Percentiles rank a stretch among this genome's conserved stretches.
These are phyloP conservation scores for Scedosporium aurantiacum DNA, from an alignment of 2,329 filamentous ascomycete species.

Conservation along the genomic window DNA sequence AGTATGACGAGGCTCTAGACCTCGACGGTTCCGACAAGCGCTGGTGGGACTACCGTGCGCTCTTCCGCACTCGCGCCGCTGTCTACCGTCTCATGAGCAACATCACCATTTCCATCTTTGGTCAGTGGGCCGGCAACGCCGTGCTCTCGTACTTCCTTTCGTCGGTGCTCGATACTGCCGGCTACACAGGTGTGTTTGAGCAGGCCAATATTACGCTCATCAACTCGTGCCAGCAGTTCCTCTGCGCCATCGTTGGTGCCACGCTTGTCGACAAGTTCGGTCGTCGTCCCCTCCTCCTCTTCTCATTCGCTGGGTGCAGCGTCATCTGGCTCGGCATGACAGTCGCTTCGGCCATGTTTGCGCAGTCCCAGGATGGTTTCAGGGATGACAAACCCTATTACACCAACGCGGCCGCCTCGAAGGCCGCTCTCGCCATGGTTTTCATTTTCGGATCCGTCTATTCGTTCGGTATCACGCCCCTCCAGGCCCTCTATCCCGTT, in stretches of 20 bases:
- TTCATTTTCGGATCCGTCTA: constrained; percentile 44
- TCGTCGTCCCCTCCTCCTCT: constrained; percentile 40
- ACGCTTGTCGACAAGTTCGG: constrained; percentile 37
- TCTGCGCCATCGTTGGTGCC: constrained; percentile 37
- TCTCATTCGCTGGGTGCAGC: constrained; percentile 35
- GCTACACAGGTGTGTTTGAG: constrained; percentile 25
- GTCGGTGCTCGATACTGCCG: constrained; percentile 38
- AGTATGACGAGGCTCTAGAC: constrained; percentile 31
- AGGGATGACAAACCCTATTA: constrained; percentile 14
- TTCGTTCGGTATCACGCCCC: constrained; percentile 28
- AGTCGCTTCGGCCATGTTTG: constrained; percentile 28
- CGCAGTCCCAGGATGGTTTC: constrained; percentile 18
- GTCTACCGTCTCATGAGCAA: constrained; percentile 30
- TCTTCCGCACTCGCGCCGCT: constrained; percentile 28
- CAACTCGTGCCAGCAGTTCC: constrained; percentile 38
- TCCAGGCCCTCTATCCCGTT: constrained; percentile 35
- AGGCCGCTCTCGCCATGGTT: constrained; percentile 38
- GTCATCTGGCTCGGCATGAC: constrained; percentile 41
- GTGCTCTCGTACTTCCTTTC: constrained; percentile 37
- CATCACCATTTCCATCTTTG: constrained; percentile 28
- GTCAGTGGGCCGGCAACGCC: constrained; percentile 33
- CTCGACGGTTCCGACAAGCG: constrained; percentile 32
- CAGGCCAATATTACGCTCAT: constrained; percentile 41
- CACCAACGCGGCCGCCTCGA: constrained; percentile 27
- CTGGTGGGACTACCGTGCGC: constrained; percentile 35